Percentiles rank a stretch among this genome's conserved stretches.
phyloP scores from a whole-genome alignment of 805 yeast species.

The Tetrapisispora iriomotensis region DNA sequence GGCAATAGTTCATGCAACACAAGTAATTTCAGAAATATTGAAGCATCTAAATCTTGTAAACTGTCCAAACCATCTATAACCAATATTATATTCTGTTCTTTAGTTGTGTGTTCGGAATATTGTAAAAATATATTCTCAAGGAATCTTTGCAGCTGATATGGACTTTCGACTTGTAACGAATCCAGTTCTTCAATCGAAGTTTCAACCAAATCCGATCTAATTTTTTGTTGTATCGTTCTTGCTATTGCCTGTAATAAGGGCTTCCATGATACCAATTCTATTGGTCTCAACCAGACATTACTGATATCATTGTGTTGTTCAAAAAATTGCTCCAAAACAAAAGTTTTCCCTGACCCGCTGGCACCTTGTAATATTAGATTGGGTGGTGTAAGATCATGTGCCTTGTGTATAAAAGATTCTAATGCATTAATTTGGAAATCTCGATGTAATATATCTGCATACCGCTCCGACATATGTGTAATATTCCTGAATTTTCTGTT shows the following conservation, averaged over 20 bases:
- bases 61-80: conserved; percentile 26
- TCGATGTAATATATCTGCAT: conserved; percentile 9
- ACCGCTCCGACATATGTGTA: neutral
- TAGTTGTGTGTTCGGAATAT: conserved; percentile 6
- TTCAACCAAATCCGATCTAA: conserved; percentile 11
- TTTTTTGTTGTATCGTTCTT: conserved; percentile 15
- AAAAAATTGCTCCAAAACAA: conserved; percentile 15
- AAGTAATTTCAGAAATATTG: conserved; percentile 18
- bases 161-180: conserved; percentile 25
- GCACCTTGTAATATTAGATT: conserved; percentile 25
- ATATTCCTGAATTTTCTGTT: no score
- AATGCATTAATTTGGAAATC: conserved; percentile 19
- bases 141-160: conserved; percentile 18
- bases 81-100: conserved; percentile 11
- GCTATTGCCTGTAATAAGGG: conserved; percentile 24
- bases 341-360: conserved; percentile 24
- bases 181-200: conserved; percentile 11
- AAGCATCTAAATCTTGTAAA: conserved; percentile 26
- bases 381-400: conserved; percentile 15
- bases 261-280: conserved; percentile 28
- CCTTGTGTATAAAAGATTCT: conserved; percentile 14
- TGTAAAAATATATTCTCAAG: conserved; percentile 10
- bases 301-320: conserved; percentile 9
- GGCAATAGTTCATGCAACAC: conserved; percentile 21
- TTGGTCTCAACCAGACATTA: conserved; percentile 17